Percentiles rank a stretch among this genome's conserved stretches.
Evolutionary conservation across 1,284 basidiomycete species (phyloP).

Genomic region (Phenoliferia sp.): DNA sequence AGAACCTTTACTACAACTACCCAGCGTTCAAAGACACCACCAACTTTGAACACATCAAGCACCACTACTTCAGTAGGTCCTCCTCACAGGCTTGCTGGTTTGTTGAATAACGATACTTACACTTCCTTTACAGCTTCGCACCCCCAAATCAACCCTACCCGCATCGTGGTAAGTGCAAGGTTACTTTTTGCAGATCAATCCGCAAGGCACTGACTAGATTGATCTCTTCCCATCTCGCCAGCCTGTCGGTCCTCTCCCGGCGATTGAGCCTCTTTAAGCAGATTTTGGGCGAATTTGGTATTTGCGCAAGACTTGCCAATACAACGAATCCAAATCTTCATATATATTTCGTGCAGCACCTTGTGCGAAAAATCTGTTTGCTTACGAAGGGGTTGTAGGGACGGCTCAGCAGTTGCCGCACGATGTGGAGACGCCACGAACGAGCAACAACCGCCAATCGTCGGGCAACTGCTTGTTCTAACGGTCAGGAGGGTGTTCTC

Average conservation of each 20-base stretch:
- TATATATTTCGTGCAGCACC: too few relatives aligned
- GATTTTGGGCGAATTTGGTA: too few relatives aligned
- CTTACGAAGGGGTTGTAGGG: too few relatives aligned
- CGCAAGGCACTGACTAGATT: background rate
- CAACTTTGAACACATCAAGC: conserved; percentile 57
- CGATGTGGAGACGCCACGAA: too few relatives aligned
- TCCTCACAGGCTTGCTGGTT: conserved; percentile 63
- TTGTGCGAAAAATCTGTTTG: too few relatives aligned
- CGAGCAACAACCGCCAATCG: too few relatives aligned
- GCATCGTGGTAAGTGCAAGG: conserved; percentile 51
- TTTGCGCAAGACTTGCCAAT: too few relatives aligned
- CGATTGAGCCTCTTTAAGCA: conserved; percentile 50
- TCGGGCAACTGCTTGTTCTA: too few relatives aligned
- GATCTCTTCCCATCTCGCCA: background rate
- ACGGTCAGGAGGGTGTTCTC: too few relatives aligned
- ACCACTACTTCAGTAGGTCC: conserved; percentile 46
- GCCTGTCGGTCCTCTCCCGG: conserved; percentile 64
- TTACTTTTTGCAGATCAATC: background rate
- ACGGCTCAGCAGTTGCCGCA: too few relatives aligned
- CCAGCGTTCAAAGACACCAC: conserved; percentile 83
- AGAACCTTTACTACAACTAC: conserved; percentile 82
- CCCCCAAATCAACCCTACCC: conserved; percentile 63
- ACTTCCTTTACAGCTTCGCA: conserved; percentile 63
- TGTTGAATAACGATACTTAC: too few relatives aligned
- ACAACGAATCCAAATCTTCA: too few relatives aligned